These are phyloP conservation scores for Cercospora sp. DNA, from an alignment of 2,329 filamentous ascomycete genomes.

Conservation along the genomic window DNA sequence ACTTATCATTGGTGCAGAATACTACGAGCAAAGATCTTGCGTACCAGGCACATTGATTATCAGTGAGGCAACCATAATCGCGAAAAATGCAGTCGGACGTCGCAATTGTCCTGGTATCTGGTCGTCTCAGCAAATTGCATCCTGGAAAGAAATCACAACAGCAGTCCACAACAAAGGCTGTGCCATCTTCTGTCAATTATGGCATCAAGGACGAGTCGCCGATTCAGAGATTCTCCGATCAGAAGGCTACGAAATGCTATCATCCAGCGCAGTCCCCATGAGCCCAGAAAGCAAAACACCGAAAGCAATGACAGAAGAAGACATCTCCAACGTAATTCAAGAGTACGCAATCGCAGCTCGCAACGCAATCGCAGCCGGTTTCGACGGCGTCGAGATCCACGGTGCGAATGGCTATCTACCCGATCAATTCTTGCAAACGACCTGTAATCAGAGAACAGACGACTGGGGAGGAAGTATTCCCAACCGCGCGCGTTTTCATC, in stretches of 20 bases:
- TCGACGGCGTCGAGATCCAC: conserved; percentile 56
- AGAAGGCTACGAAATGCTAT: not conserved
- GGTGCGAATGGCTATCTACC: conserved; percentile 54
- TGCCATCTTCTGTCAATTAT: conserved; percentile 49
- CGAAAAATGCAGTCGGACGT: conserved; percentile 27
- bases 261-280: not conserved
- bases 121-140: conserved; percentile 44
- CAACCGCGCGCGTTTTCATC: conserved; percentile 56
- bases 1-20: no score
- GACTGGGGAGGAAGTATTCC: conserved; percentile 54
- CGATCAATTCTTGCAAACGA: conserved; percentile 55
- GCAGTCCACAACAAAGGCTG: conserved; percentile 53
- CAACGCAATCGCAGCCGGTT: conserved; percentile 58
- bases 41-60: conserved; percentile 37
- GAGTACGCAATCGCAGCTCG: conserved; percentile 50
- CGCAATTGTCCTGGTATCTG: conserved; percentile 37
- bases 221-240: conserved; percentile 31
- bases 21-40: conserved; percentile 36
- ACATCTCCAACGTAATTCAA: conserved; percentile 43
- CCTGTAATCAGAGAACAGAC: conserved; percentile 53
- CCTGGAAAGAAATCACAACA: conserved; percentile 53
- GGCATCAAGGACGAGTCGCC: conserved; percentile 52
- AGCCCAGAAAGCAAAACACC: conserved; percentile 1
- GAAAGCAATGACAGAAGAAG: conserved; percentile 44
- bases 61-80: conserved; percentile 40